Percentiles rank a stretch among this genome's conserved stretches.
Conservation (phyloP, 2,329 filamentous ascomycete genomes). For the Hypoxylon sp. region DNA sequence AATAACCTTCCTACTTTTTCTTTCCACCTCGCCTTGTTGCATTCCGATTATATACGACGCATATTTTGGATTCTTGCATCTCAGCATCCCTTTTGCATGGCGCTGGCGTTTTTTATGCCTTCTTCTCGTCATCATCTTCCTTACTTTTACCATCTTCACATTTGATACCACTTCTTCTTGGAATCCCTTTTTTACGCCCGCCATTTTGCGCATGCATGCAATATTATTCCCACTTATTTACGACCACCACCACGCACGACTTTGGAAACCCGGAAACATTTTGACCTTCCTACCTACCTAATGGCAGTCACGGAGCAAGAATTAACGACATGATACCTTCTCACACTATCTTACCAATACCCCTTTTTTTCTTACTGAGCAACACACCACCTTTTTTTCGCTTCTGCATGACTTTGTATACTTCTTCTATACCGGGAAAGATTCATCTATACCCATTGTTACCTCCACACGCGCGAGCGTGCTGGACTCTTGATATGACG, state of each 20-base stretch:
- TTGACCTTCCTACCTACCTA: not conserved
- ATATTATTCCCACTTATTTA: slow-evolving; percentile 3
- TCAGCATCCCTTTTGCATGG: slow-evolving; percentile 58
- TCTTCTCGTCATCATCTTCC: slow-evolving; percentile 21
- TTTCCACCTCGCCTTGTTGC: slow-evolving; percentile 22
- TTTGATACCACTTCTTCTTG: slow-evolving; percentile 50
- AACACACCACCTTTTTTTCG: slow-evolving; percentile 22
- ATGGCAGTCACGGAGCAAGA: slow-evolving; percentile 22
- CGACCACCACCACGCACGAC: not conserved
- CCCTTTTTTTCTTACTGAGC: slow-evolving; percentile 2
- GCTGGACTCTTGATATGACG: slow-evolving; percentile 28
- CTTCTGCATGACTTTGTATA: slow-evolving; percentile 47
- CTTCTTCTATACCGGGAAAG: slow-evolving; percentile 43
- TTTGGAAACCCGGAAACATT: slow-evolving; percentile 6
- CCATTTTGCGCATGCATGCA: slow-evolving; percentile 28
- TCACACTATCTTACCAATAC: slow-evolving; percentile 3
- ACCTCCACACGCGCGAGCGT: slow-evolving; percentile 39
- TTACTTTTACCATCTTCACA: slow-evolving; percentile 28
- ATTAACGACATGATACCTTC: slow-evolving; percentile 10
- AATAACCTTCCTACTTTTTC: not conserved
- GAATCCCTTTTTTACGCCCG: slow-evolving; percentile 28
- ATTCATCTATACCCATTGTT: slow-evolving; percentile 37
- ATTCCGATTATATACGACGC: slow-evolving; percentile 45
- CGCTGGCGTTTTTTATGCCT: slow-evolving; percentile 51
- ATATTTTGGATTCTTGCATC: slow-evolving; percentile 40